Percentiles rank a stretch among this genome's conserved stretches.
Evolutionary conservation across 768 basidiomycete genomes (phyloP).

Genomic region (Flagelloscypha sp.): DNA sequence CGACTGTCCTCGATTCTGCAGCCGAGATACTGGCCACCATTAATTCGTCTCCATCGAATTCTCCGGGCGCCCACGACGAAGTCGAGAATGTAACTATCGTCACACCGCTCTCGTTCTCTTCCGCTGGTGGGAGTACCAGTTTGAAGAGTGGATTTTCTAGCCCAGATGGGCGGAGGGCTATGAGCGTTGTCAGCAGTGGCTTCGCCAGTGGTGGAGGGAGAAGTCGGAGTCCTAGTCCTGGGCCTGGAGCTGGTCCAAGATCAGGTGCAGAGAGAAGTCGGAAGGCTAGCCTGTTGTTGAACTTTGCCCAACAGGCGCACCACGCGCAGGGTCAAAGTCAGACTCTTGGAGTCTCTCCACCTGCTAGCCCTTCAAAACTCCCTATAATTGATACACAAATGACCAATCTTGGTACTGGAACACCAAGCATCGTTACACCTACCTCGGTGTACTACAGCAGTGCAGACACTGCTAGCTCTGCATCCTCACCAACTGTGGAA

Average conservation of each 20-base stretch:
- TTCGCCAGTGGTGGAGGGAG: conserved; percentile 55
- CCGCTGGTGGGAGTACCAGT: too few relatives aligned
- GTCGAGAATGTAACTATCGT: conserved; percentile 57
- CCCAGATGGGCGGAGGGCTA: not conserved
- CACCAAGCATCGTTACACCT: conserved; percentile 34
- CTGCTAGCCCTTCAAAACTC: too few relatives aligned
- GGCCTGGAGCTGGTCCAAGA: conserved; percentile 25
- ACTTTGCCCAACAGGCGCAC: too few relatives aligned
- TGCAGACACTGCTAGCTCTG: too few relatives aligned
- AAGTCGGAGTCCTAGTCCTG: conserved; percentile 61
- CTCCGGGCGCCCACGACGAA: conserved; percentile 31
- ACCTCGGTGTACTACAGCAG: conserved; percentile 43
- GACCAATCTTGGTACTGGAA: too few relatives aligned
- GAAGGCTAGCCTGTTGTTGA: conserved; percentile 39
- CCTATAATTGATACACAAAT: too few relatives aligned
- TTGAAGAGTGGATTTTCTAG: too few relatives aligned
- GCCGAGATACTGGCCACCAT: conserved; percentile 56
- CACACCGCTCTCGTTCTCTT: conserved; percentile 29
- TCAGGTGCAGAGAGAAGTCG: too few relatives aligned
- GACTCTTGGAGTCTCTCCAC: too few relatives aligned
- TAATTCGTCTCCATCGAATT: conserved; percentile 16
- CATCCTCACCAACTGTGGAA: too few relatives aligned
- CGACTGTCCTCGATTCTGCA: conserved; percentile 79
- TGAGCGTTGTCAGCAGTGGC: conserved; percentile 44
- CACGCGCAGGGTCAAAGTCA: too few relatives aligned